Base-by-base conservation (phyloP, 2,329 filamentous ascomycete species). In the Hysterium pulicare region DNA sequence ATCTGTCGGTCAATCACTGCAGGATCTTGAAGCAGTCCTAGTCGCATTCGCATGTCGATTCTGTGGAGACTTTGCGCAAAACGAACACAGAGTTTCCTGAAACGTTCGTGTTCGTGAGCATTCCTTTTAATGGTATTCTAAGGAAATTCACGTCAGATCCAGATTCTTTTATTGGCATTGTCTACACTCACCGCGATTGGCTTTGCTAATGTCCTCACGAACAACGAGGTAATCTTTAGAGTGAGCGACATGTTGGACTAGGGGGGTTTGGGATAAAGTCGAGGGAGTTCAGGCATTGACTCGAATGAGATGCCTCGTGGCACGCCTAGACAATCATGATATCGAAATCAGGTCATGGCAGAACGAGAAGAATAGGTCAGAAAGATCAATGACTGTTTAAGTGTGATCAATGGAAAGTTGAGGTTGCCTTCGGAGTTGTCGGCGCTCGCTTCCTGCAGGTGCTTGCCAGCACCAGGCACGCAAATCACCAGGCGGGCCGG, bases 101-200 rank as follows among this genome's bases (percentile, higher is more conserved):
- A 86, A 9, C 76, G 73, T 41, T 84, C 80, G 72, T 86, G 82
- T 62, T 86, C 82, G 53, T 79, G 78, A 16, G 82, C 82, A 67
- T 84, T 81, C 41, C 72, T 72, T 64, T 85, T 86, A 62, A 86
- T 83, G 61, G 74, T 74, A 56, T 82, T 84, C 82, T 85, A 59
- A 16, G 47, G 13, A 21, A n/a, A n/a, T n/a, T n/a, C n/a, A n/a
- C n/a, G n/a, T n/a, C n/a, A n/a, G n/a, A n/a, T 13, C 33, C 11
- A n/a, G n/a, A n/a, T n/a, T n/a, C n/a, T n/a, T n/a, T n/a, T n/a
- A n/a, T n/a, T n/a, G n/a, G n/a, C n/a, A n/a, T n/a, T n/a, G 34
- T 33, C 10, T 24, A 30, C 20, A 66, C 75, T 55, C 72, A 84
- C 82, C 50, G 80, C 81, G 57, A 86, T 81, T 2, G 82, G 82